Evolutionary conservation across 345 rosid species (phyloP).

Genomic region (Camelina neglecta): DNA sequence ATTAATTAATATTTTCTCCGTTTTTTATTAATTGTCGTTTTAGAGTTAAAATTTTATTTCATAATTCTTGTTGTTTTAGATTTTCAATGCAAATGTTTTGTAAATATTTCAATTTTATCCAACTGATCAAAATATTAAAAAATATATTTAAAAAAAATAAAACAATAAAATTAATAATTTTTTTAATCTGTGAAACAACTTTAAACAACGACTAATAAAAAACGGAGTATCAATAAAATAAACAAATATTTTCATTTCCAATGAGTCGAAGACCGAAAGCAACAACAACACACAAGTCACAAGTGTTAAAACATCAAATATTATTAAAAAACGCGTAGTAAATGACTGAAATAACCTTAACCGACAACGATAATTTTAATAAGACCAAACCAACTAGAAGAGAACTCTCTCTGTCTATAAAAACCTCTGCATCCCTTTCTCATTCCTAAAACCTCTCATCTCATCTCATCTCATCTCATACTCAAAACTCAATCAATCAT

Average conservation of each 20-base stretch:
- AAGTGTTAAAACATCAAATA: conserved; percentile 6
- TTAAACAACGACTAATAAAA: no score
- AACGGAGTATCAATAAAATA: background rate
- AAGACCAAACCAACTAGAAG: background rate
- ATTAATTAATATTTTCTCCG: background rate
- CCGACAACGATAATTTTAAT: conserved; percentile 3
- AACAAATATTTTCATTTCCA: background rate
- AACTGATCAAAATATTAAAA: no score
- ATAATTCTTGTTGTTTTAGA: no score
- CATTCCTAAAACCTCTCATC: conserved; percentile 15
- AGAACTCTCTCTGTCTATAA: conserved; percentile 13
- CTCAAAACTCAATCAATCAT: conserved; percentile 9
- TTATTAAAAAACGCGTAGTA: background rate
- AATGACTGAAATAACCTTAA: conserved; percentile 27
- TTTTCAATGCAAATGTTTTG: no score
- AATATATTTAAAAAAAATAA: no score
- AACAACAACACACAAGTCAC: background rate
- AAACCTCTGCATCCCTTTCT: conserved; percentile 26
- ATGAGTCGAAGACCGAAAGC: conserved; percentile 10
- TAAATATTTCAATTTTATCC: no score
- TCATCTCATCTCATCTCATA: conserved; percentile 30
- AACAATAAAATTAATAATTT: no score
- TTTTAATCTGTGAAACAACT: no score
- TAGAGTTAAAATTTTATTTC: no score
- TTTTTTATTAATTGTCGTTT: no score